Evolutionary conservation across 495 filamentous ascomycete species (phyloP).

Genomic region (Penicillium coffeae): DNA sequence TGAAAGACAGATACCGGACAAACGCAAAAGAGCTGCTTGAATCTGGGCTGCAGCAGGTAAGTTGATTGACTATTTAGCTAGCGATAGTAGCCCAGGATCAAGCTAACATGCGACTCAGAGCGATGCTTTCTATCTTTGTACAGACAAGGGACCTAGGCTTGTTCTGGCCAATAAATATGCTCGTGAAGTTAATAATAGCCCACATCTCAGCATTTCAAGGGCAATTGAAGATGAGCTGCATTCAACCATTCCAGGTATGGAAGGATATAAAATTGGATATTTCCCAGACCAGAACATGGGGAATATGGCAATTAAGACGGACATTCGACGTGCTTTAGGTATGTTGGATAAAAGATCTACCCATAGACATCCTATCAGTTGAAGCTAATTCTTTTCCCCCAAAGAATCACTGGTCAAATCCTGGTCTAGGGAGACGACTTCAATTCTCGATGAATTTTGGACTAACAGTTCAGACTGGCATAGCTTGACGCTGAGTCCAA

Average conservation of each 20-base stretch:
- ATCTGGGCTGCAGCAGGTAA: not conserved
- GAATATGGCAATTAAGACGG: not conserved
- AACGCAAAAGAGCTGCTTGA: not conserved
- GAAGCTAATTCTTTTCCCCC: no score
- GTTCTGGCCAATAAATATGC: not conserved
- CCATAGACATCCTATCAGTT: no score
- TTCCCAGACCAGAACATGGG: not conserved
- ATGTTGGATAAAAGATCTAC: no score
- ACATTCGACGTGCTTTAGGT: not conserved
- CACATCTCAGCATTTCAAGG: not conserved
- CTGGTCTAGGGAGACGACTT: not conserved
- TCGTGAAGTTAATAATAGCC: not conserved
- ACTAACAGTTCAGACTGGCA: not conserved
- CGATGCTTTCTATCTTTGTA: not conserved
- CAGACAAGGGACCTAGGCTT: not conserved
- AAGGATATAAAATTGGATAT: not conserved
- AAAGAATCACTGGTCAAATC: not conserved
- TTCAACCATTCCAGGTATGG: not conserved
- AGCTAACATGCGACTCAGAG: not conserved
- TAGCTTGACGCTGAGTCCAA: not conserved
- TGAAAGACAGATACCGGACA: not conserved
- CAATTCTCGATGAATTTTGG: not conserved
- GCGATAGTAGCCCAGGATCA: no score
- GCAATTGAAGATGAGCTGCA: not conserved
- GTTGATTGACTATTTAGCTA: not conserved